Base-by-base conservation (phyloP, 2,329 filamentous ascomycete genomes). In the Colletotrichum camelliae region DNA sequence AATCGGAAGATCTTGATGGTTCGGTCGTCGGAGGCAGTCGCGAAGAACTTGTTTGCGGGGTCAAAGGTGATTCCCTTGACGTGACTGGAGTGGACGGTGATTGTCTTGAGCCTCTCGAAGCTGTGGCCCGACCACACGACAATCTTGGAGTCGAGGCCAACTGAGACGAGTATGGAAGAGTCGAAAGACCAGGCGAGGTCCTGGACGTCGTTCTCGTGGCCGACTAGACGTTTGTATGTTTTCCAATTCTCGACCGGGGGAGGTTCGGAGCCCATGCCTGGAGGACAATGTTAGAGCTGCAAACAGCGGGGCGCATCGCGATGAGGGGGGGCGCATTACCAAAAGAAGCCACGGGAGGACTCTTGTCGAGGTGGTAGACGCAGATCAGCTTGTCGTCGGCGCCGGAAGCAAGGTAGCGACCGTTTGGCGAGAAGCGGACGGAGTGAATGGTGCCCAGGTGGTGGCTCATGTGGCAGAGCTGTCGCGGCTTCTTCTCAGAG, bases 41-140 rank as follows among this genome's bases (percentile, higher is more conserved):
- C 97, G 85, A 99, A 99, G 88, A 98, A 99, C 83, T 98, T 99
- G 87, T 98, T 98, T 57, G 97, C 97, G 1, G 97, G 97, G 82
- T 99, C 97, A 82, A 99, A 99, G 0, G 96, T 98, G 81, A 99
- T 97, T 77, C 97, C 97, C 84, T 99, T 99, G 87, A 99, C 97
- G 83, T 98, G 97, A 83, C 96, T 98, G 84, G 98, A 95, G 85
- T 99, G 97, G 74, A 96, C 94, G 3, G 96, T 93, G 7, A 99
- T 88, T 4, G 95, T 96, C 89, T 98, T 98, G 79, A 99, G 90
- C 87, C 98, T 98, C 87, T 99, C 97, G 80, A 99, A 99, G 0
- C 96, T 98, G 85, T 97, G 94, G 1, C 97, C 97, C 2, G 96
- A 98, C 97, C 97, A 99, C 27, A 99, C 94, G 12, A 99, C 97